Conservation (phyloP, 441 rosid genomes). For the Manihot esculenta region DNA sequence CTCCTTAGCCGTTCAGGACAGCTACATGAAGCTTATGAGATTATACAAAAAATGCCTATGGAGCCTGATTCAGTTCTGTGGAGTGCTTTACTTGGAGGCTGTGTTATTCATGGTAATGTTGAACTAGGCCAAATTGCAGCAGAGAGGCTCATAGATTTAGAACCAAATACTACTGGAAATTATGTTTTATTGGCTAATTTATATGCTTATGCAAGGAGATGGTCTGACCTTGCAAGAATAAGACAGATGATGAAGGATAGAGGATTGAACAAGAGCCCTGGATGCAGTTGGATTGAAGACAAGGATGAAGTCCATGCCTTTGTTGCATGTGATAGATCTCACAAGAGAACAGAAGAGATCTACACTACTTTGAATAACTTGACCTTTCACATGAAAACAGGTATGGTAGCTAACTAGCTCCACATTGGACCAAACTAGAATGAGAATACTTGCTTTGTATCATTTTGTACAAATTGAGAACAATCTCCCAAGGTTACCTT, state of each 20-base stretch:
- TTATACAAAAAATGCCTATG: conserved; percentile 66
- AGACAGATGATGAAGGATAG: conserved; percentile 24
- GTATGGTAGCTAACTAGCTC: neutral
- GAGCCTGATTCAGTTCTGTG: conserved; percentile 70
- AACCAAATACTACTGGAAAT: conserved; percentile 61
- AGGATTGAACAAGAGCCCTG: conserved; percentile 31
- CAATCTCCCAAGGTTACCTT: too few relatives aligned
- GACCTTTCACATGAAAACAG: conserved; percentile 41
- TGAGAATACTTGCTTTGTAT: neutral
- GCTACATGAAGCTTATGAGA: conserved; percentile 60
- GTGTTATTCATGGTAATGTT: conserved; percentile 66
- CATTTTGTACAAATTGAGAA: neutral
- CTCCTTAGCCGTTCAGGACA: conserved; percentile 74
- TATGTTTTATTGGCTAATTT: conserved; percentile 70
- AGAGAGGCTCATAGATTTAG: conserved; percentile 57
- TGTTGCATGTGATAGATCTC: conserved; percentile 27
- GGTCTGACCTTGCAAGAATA: conserved; percentile 43
- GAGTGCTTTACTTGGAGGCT: conserved; percentile 87
- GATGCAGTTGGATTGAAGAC: conserved; percentile 37
- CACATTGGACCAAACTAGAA: neutral
- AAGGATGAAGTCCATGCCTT: conserved; percentile 25
- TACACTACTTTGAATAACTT: conserved; percentile 42
- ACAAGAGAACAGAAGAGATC: conserved; percentile 41
- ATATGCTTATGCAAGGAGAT: conserved; percentile 62
- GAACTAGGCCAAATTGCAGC: conserved; percentile 77